Evolutionary conservation across 2,329 filamentous ascomycete species (phyloP), one percentile per base, ranked within the genome.

Genomic region (Thielaviopsis populi): DNA sequence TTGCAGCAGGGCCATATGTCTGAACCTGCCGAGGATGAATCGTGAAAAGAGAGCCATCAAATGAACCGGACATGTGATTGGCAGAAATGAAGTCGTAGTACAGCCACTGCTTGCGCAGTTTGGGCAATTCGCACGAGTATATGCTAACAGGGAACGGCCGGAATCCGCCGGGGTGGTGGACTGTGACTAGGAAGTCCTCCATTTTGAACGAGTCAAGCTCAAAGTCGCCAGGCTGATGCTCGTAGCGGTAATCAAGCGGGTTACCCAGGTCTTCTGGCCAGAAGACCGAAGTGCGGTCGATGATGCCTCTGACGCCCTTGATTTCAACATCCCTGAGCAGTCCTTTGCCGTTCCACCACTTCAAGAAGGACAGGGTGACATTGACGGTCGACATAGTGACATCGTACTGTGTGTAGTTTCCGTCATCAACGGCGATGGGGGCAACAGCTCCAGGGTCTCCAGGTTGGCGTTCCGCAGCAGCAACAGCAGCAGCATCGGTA

Each of bases 311-410:
- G 37, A 99, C 88, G 3, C 94, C 94, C 71, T 91, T 94, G 62
- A 99, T 86, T 71, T 96, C 91, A 50, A 99, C 94, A 71, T 97
- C 89, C 69, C 89, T 86, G 8, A 99, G 77, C 5, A 95, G 80
- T 0, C 94, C 94, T 73, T 92, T 96, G 24, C 94, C 92, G 69
- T 96, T 97, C 83, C 95, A 95, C 94, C 94, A 99, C 72, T 96
- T 97, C n/a, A 91, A 81, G 69, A 99, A 97, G 0, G 94, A 99
- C 30, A 99, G 74, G 0, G 92, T 97, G 50, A 99, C 92, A 70
- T 99, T 96, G 67, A 99, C 89, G 0, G 89, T 95, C 67, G 94
- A 89, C 66, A 99, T 89, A 0, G 91, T 96, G 17, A 99, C 79
- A 71, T 99, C 94, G 69, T 96, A 99, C 69, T 99, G 94, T 0